Conservation (phyloP, 2,329 filamentous ascomycete species). For the Diaporthe nobilis region DNA sequence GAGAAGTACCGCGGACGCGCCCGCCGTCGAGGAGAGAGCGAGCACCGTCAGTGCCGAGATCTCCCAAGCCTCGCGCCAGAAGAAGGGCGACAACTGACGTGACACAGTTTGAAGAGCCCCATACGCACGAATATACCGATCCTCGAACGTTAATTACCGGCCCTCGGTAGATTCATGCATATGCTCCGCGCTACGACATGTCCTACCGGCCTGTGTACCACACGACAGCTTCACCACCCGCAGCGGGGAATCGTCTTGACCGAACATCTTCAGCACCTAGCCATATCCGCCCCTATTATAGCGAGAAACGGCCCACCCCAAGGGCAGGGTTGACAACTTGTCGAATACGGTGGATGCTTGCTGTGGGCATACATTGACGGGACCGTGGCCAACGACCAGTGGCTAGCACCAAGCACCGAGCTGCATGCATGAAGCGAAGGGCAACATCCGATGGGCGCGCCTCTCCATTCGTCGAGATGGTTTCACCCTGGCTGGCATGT, state of each 20-base stretch:
- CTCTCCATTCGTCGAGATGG: neutral
- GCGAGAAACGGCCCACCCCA: neutral
- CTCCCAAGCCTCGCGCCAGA: neutral
- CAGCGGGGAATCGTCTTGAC: neutral
- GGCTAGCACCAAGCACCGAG: neutral
- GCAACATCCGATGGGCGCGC: neutral
- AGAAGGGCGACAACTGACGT: neutral
- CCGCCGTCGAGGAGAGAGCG: neutral
- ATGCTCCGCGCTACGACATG: neutral
- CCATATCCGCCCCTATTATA: neutral
- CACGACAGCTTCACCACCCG: neutral
- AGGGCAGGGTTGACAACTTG: neutral
- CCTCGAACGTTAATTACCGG: neutral
- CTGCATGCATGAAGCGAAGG: neutral
- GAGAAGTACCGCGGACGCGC: neutral
- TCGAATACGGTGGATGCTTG: neutral
- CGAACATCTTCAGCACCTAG: neutral
- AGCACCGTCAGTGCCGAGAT: neutral
- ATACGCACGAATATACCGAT: neutral
- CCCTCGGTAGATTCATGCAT: neutral
- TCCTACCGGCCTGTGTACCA: neutral
- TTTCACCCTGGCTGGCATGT: neutral
- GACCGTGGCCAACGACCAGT: too few species aligned
- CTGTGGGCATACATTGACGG: neutral
- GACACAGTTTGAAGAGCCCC: neutral